phyloP scores from a whole-genome alignment of 1,284 basidiomycete species.

The Laetiporus sulphureus region DNA sequence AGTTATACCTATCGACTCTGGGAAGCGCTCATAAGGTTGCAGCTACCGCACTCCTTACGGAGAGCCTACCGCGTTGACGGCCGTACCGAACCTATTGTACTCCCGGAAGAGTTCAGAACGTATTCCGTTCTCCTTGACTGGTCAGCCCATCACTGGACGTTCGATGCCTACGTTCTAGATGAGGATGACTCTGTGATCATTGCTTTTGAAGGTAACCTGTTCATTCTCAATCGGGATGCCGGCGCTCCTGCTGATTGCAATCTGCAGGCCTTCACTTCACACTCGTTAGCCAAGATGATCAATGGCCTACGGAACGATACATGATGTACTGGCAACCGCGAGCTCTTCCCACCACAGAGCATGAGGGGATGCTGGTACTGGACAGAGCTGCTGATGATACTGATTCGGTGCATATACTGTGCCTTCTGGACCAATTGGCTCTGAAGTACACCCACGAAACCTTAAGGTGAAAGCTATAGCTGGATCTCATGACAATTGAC shows the following conservation, averaged over 20 bases:
- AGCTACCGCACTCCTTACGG: constrained; percentile 14
- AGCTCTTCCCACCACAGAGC: constrained; percentile 4
- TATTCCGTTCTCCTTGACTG: constrained; percentile 12
- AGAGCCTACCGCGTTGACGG: constrained; percentile 16
- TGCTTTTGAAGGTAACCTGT: constrained; percentile 4
- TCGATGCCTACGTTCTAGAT: constrained; percentile 11
- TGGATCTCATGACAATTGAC: background rate
- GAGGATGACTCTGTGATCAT: constrained; percentile 6
- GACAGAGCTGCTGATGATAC: background rate
- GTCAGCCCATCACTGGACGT: constrained; percentile 8
- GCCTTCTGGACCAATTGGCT: constrained; percentile 3
- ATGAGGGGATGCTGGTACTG: background rate
- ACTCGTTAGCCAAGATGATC: constrained; percentile 4
- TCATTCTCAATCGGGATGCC: background rate
- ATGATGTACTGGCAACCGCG: constrained; percentile 9
- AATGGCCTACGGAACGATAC: constrained; percentile 6
- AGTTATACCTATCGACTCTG: background rate
- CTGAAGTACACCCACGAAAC: background rate
- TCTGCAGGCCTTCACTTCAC: constrained; percentile 6
- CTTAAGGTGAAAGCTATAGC: background rate
- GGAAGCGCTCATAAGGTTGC: background rate
- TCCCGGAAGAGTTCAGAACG: constrained; percentile 13
- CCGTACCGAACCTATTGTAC: constrained; percentile 9
- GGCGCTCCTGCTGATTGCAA: background rate
- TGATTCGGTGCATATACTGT: background rate